Percentiles rank a stretch among this genome's conserved stretches.
Conservation (phyloP, 768 basidiomycete genomes). For the Piloderma croceum region DNA sequence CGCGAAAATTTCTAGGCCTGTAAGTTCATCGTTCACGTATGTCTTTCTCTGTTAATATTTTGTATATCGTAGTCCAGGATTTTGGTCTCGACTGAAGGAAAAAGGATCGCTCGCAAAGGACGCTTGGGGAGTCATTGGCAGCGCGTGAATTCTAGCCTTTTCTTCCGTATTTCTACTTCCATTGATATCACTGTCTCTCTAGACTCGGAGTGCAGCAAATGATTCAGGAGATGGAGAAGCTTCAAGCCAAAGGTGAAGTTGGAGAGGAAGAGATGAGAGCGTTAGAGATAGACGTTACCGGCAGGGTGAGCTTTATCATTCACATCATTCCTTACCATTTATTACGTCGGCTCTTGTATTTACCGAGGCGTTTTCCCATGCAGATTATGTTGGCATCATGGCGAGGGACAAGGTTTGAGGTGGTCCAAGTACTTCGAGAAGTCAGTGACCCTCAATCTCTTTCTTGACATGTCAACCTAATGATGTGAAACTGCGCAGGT, state of each 20-base stretch:
- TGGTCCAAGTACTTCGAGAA: constrained; percentile 83
- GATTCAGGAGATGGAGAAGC: constrained; percentile 89
- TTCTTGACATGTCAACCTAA: constrained; percentile 5
- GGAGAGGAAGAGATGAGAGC: constrained; percentile 81
- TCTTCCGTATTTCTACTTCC: constrained; percentile 2
- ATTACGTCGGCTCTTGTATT: neutral
- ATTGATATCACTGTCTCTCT: constrained; percentile 4
- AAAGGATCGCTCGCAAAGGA: constrained; percentile 92
- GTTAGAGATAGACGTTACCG: constrained; percentile 88
- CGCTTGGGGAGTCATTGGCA: constrained; percentile 93
- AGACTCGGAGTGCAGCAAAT: constrained; percentile 71
- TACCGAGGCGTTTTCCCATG: constrained; percentile 1
- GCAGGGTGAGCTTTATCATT: constrained; percentile 52
- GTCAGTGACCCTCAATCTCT: constrained; percentile 6
- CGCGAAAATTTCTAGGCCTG: constrained; percentile 87
- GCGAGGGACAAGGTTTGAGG: constrained; percentile 95
- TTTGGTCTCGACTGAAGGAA: constrained; percentile 92
- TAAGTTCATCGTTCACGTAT: constrained; percentile 32
- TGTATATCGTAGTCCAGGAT: constrained; percentile 58
- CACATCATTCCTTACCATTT: neutral
- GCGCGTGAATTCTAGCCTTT: constrained; percentile 60
- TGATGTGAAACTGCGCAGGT: constrained; percentile 40
- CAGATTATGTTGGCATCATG: constrained; percentile 94
- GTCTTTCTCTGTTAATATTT: constrained; percentile 1
- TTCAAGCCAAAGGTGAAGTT: constrained; percentile 84